These are phyloP conservation scores for Albizia julibrissin DNA, from an alignment of 306 rosid genomes.

Conservation along the genomic window DNA sequence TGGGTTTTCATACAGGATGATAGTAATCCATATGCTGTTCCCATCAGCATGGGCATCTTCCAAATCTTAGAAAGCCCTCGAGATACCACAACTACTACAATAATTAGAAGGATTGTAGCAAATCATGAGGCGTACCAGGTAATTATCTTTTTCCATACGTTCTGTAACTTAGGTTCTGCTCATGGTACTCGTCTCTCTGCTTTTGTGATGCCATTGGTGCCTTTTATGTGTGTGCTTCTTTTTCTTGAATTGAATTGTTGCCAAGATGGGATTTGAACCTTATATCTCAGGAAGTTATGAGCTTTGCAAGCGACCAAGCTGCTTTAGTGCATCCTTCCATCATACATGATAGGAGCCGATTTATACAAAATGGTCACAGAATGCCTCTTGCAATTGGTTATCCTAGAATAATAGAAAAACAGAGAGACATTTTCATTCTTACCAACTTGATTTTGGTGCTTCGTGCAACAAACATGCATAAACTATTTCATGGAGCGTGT, in stretches of 20 bases:
- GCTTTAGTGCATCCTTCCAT: background rate
- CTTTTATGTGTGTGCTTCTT: background rate
- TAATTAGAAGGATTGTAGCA: conserved; percentile 83
- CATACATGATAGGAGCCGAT: background rate
- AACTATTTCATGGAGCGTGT: background rate
- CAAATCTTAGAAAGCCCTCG: conserved; percentile 51
- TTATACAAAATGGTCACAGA: background rate
- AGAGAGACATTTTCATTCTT: background rate
- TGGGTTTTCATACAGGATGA: conserved; percentile 55
- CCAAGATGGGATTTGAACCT: background rate
- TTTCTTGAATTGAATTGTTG: background rate
- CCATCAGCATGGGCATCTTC: conserved; percentile 85
- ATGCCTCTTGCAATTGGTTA: background rate
- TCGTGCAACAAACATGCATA: background rate
- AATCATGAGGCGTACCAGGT: conserved; percentile 98
- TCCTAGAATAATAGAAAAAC: background rate
- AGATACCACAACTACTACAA: conserved; percentile 84
- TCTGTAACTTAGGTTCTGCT: background rate
- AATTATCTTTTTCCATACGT: background rate
- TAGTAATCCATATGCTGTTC: conserved; percentile 78
- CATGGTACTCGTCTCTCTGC: background rate
- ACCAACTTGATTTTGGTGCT: background rate
- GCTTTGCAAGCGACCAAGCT: background rate
- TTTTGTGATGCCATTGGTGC: background rate
- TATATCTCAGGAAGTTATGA: background rate